phyloP scores from a whole-genome alignment of 164 flowering plant genomes.

The Umbellularia californica region DNA sequence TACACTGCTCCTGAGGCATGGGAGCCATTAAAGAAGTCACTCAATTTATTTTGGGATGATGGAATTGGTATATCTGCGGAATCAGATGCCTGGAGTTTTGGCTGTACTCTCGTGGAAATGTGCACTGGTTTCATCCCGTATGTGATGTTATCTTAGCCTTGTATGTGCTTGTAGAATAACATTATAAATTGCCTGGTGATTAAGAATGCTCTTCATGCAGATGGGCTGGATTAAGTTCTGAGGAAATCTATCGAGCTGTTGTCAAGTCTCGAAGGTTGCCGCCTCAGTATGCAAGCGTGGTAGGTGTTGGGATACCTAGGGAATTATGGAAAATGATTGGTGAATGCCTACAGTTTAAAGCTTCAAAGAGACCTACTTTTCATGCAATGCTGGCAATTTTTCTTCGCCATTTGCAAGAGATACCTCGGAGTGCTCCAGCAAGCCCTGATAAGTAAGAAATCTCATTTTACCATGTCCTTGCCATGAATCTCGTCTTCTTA shows the following conservation, averaged over 20 bases:
- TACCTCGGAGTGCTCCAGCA: conserved; percentile 92
- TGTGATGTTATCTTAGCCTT: conserved; percentile 27
- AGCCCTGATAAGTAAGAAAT: conserved; percentile 87
- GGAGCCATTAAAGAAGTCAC: conserved; percentile 90
- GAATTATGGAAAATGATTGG: conserved; percentile 99
- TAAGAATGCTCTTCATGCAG: conserved; percentile 36
- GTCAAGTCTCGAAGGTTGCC: conserved; percentile 73
- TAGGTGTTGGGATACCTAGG: conserved; percentile 96
- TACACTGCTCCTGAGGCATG: conserved; percentile 99
- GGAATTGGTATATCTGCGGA: conserved; percentile 88
- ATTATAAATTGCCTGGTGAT: conserved; percentile 8
- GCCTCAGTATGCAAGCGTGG: conserved; percentile 97
- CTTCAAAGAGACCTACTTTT: conserved; percentile 86
- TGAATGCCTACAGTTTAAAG: conserved; percentile 90
- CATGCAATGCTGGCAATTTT: conserved; percentile 79
- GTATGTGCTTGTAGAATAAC: conserved; percentile 4
- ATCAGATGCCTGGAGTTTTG: conserved; percentile 99
- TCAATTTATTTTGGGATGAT: conserved; percentile 89
- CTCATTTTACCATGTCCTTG: conserved; percentile 2
- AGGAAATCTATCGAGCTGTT: conserved; percentile 84
- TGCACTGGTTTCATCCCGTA: conserved; percentile 98
- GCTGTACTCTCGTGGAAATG: conserved; percentile 98
- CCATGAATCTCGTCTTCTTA: neutral
- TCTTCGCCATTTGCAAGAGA: conserved; percentile 91
- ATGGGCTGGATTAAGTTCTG: conserved; percentile 92